A percentile compares a stretch with the other conserved stretches of the same genome.
Conservation (phyloP, 2,329 filamentous ascomycete species). For the Gnomoniopsis sp. region DNA sequence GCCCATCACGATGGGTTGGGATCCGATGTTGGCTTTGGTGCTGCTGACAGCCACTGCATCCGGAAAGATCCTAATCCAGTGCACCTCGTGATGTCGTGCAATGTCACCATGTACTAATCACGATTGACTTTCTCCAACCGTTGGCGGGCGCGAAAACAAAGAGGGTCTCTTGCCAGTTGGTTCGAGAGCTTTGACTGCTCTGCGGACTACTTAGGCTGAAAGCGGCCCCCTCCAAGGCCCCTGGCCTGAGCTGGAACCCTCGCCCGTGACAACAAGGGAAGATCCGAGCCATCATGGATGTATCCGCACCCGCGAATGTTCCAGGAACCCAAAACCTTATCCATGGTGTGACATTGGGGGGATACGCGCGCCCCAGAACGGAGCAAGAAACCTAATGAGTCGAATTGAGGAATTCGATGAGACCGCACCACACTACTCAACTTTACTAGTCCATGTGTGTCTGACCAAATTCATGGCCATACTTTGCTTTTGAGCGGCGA, state of each 20-base stretch:
- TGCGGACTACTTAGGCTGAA: background rate
- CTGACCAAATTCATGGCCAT: background rate
- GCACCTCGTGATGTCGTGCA: background rate
- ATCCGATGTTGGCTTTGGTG: constrained; percentile 5
- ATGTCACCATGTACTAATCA: background rate
- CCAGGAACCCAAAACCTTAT: constrained; percentile 8
- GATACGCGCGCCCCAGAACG: background rate
- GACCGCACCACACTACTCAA: background rate
- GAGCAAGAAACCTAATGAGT: background rate
- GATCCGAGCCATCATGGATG: constrained; percentile 13
- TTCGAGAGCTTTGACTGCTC: background rate
- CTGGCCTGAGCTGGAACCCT: background rate
- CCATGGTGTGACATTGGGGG: background rate
- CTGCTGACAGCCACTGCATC: background rate
- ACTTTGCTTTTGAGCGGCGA: background rate
- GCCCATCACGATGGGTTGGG: background rate
- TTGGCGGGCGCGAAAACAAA: background rate
- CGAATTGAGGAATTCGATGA: background rate
- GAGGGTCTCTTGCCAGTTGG: background rate
- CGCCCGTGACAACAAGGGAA: constrained; percentile 9
- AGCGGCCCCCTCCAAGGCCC: background rate
- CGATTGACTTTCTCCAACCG: background rate
- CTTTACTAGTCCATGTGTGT: background rate
- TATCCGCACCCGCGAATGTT: constrained; percentile 4
- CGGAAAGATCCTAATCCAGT: background rate